Base-by-base conservation (phyloP, 768 basidiomycete genomes). In the Dacryopinax spathularia region DNA sequence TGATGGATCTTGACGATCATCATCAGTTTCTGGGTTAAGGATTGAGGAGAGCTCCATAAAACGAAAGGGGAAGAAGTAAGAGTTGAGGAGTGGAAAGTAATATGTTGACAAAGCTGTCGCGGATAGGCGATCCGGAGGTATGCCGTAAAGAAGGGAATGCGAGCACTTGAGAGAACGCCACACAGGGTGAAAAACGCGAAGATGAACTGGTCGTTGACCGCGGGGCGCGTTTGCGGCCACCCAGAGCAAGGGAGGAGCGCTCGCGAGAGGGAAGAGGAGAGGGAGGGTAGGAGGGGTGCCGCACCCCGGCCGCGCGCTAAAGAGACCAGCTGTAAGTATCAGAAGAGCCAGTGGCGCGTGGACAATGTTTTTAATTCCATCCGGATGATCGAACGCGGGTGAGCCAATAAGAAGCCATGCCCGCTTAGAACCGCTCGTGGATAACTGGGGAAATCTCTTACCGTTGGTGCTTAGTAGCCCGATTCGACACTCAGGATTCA, bases 331-430 rank as follows among this genome's bases (percentile, higher is more conserved):
- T 27, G 48, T 56, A 56, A 56, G 48, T 56, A 18, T 27, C 48
- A 56, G 48, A 56, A 56, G 48, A 18, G 25, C 3, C 18, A 22
- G 39, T 41, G 48, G 29, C 48, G 48, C 48, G 48, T 56, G 48
- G 13, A 56, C 48, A 56, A 27, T 56, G 48, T 56, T 56, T 56
- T 41, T 13, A 56, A 56, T 56, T 56, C 48, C 48, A 41, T 56
- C 29, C 48, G 48, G 48, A 25, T 56, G 9, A 56, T 56, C 48
- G 29, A 31, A 27, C 18, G 39, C 39, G 48, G 48, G 22, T 56
- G 48, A 25, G n/a, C 48, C 29, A 56, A 56, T 56, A 56, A 31
- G 48, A 25, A 56, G 48, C 13, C 48, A 31, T 22, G 22, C 29
- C 25, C 25, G 48, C 48, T 9, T 56, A 10, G 31, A 56, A 56